Evolutionary conservation across 2,329 filamentous ascomycete genomes (phyloP).

Genomic region (Plenodomus tracheiphilus): DNA sequence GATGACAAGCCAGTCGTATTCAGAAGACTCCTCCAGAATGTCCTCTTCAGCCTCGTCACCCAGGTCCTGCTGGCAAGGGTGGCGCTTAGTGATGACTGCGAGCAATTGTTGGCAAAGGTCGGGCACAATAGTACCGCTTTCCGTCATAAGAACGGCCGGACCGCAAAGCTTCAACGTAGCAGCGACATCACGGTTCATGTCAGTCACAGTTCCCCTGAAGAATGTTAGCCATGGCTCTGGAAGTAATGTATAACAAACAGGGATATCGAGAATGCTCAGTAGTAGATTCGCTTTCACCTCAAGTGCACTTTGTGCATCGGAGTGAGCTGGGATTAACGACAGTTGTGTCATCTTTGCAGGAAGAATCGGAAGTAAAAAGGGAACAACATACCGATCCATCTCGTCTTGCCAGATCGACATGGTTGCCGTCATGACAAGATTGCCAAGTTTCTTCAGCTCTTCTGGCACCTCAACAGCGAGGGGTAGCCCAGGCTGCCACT

Average conservation of each 20-base stretch:
- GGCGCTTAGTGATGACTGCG: slow-evolving; percentile 82
- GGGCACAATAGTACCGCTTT: slow-evolving; percentile 66
- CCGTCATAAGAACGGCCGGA: slow-evolving; percentile 77
- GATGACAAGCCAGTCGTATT: slow-evolving; percentile 96
- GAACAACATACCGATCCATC: slow-evolving; percentile 79
- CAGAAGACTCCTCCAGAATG: slow-evolving; percentile 72
- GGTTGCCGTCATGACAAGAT: slow-evolving; percentile 82
- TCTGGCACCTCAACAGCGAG: slow-evolving; percentile 76
- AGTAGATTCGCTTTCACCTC: slow-evolving; percentile 81
- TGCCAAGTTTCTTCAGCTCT: slow-evolving; percentile 81
- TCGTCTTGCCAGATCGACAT: slow-evolving; percentile 87
- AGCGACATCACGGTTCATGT: slow-evolving; percentile 92
- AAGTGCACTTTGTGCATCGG: slow-evolving; percentile 83
- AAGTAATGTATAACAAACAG: slow-evolving; percentile 16
- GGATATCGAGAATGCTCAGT: slow-evolving; percentile 56
- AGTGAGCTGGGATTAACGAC: slow-evolving; percentile 99
- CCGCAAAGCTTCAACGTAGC: slow-evolving; percentile 90
- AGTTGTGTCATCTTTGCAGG: slow-evolving; percentile 72
- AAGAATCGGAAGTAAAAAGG: slow-evolving; percentile 5
- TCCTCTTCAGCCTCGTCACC: slow-evolving; percentile 76
- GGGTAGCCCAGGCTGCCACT: slow-evolving; percentile 89
- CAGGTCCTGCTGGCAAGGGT: slow-evolving; percentile 90
- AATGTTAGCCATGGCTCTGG: slow-evolving; percentile 21
- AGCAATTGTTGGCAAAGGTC: slow-evolving; percentile 75
- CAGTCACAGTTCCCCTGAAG: slow-evolving; percentile 79